A percentile compares a stretch with the other conserved stretches of the same genome.
Conservation (phyloP, 495 filamentous ascomycete species). For the Staphylotrichum longicolle region DNA sequence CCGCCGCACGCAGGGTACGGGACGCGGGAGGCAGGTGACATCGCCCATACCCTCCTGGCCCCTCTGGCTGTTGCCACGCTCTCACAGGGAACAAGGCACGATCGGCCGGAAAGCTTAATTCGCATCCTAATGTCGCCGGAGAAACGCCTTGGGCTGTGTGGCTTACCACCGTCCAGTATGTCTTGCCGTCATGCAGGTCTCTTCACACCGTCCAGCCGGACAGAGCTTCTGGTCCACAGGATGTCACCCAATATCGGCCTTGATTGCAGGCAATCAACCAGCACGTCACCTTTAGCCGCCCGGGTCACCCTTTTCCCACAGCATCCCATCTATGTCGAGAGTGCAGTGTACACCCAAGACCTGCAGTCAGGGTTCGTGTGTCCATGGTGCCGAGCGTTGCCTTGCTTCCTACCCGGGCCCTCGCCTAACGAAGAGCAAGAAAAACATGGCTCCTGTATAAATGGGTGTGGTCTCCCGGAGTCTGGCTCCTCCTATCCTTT, state of each 20-base stretch:
- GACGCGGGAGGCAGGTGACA: constrained; percentile 7
- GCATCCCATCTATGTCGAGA: neutral
- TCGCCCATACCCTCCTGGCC: neutral
- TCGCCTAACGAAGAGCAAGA: neutral
- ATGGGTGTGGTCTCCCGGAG: neutral
- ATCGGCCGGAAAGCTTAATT: constrained; percentile 26
- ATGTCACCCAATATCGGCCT: constrained; percentile 17
- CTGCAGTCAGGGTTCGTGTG: neutral
- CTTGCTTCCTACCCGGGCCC: neutral
- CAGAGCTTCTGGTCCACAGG: neutral
- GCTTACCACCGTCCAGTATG: neutral
- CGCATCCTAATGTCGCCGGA: constrained; percentile 5
- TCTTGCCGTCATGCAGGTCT: constrained; percentile 15
- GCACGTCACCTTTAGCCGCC: constrained; percentile 24
- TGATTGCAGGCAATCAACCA: constrained; percentile 21
- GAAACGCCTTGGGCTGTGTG: constrained; percentile 21
- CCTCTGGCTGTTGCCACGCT: constrained; percentile 1
- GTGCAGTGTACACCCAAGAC: neutral
- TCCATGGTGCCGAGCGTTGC: constrained; percentile 10
- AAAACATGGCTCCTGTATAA: neutral
- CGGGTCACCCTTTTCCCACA: neutral
- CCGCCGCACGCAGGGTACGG: neutral
- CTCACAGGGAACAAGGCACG: constrained; percentile 7
- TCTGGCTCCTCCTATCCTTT: constrained; percentile 3
- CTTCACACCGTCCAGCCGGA: neutral